phyloP scores from a whole-genome alignment of 805 yeast genomes.

The Saccharomyces paradoxus region DNA sequence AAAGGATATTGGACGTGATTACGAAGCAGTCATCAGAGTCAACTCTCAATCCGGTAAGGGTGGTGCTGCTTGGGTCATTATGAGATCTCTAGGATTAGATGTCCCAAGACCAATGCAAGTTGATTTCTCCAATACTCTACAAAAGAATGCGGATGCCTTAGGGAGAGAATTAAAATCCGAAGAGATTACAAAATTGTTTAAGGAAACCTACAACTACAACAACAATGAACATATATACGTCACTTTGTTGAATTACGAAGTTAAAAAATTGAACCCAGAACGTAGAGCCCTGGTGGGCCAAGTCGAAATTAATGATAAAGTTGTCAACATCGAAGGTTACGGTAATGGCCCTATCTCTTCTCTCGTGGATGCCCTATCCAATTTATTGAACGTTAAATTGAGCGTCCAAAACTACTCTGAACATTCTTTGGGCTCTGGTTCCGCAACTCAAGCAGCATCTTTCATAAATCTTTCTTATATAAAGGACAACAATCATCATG shows the following conservation, averaged over 20 bases:
- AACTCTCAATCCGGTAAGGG: conserved; percentile 86
- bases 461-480: conserved; percentile 35
- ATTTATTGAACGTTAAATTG: conserved; percentile 39
- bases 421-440: conserved; percentile 70
- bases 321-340: conserved; percentile 40
- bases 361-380: conserved; percentile 52
- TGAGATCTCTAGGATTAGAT: conserved; percentile 67
- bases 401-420: conserved; percentile 68
- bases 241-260: conserved; percentile 41
- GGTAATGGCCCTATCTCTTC: conserved; percentile 86
- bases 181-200: conserved; percentile 61
- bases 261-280: conserved; percentile 29
- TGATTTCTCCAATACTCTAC: conserved; percentile 65
- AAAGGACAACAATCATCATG: conserved; percentile 10
- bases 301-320: conserved; percentile 39
- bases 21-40: conserved; percentile 85
- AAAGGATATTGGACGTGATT: conserved; percentile 76
- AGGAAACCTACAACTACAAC: conserved; percentile 49
- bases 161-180: conserved; percentile 62
- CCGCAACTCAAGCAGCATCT: conserved; percentile 69
- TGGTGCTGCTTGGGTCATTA: conserved; percentile 82
- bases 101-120: conserved; percentile 76
- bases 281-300: conserved; percentile 36
- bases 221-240: conserved; percentile 21
- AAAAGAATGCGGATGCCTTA: conserved; percentile 55